Percentiles rank a stretch among this genome's conserved stretches.
phyloP scores from a whole-genome alignment of 768 basidiomycete species.

The Suillus hirtellus region DNA sequence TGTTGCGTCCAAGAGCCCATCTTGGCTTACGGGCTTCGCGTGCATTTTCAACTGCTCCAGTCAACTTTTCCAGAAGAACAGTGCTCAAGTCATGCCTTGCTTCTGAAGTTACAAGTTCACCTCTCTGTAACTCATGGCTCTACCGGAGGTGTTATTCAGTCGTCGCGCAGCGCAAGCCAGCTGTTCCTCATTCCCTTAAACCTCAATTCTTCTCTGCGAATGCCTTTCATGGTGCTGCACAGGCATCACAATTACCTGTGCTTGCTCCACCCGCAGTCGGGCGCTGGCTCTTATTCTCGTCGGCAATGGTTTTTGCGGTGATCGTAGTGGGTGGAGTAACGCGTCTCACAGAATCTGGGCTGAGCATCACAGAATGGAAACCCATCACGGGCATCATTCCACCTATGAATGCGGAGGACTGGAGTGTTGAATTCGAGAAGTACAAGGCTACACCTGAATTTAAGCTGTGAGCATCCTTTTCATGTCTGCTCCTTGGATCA shows the following conservation, averaged over 20 bases:
- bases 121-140: conserved; percentile 12
- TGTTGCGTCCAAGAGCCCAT: conserved; percentile 20
- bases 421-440: conserved; percentile 90
- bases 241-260: conserved; percentile 44
- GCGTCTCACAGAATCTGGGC: conserved; percentile 93
- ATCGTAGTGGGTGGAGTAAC: conserved; percentile 96
- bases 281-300: conserved; percentile 83
- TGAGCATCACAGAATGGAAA: conserved; percentile 98
- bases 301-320: conserved; percentile 85
- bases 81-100: conserved; percentile 8
- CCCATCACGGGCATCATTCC: conserved; percentile 89
- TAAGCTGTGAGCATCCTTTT: conserved; percentile 66
- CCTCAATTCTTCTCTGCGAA: conserved; percentile 44
- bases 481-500: conserved; percentile 4
- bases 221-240: conserved; percentile 17
- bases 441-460: conserved; percentile 96
- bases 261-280: conserved; percentile 72
- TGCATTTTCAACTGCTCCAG: background rate
- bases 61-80: background rate
- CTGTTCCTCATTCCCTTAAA: conserved; percentile 23
- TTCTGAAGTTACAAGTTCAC: conserved; percentile 1
- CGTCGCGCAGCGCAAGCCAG: conserved; percentile 3
- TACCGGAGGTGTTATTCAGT: conserved; percentile 11
- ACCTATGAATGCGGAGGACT: conserved; percentile 72
- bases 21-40: conserved; percentile 9